Conservation (phyloP, 495 filamentous ascomycete genomes). For the Penicillium samsonianum region DNA sequence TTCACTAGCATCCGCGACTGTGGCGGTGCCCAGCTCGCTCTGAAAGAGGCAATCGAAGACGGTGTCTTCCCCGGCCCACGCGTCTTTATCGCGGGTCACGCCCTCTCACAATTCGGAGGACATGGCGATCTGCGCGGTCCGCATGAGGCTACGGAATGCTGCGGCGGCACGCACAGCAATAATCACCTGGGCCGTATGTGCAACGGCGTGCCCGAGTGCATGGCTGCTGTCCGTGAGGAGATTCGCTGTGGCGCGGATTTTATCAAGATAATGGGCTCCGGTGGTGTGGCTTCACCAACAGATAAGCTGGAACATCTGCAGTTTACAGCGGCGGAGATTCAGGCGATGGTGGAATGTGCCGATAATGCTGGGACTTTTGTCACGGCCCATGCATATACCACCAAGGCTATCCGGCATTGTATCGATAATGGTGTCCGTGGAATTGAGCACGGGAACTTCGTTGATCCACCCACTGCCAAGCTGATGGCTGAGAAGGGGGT, state of each 20-base stretch:
- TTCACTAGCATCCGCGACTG: constrained; percentile 57
- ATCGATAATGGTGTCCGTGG: constrained; percentile 56
- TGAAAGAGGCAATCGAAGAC: constrained; percentile 55
- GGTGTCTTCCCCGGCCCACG: constrained; percentile 50
- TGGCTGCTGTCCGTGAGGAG: constrained; percentile 52
- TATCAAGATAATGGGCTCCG: constrained; percentile 59
- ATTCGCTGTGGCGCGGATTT: constrained; percentile 55
- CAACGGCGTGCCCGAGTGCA: constrained; percentile 54
- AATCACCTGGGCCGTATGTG: constrained; percentile 41
- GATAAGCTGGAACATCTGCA: constrained; percentile 52
- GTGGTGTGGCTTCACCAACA: constrained; percentile 54
- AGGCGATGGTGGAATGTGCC: constrained; percentile 50
- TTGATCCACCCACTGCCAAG: constrained; percentile 51
- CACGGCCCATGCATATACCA: constrained; percentile 57
- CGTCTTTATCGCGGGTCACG: constrained; percentile 49
- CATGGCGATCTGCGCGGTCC: constrained; percentile 50
- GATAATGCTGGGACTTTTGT: constrained; percentile 52
- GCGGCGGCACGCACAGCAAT: constrained; percentile 37
- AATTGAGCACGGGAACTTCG: constrained; percentile 59
- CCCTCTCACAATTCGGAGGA: constrained; percentile 55
- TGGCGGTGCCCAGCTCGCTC: constrained; percentile 50
- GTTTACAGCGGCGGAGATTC: constrained; percentile 54
- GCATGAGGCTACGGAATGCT: constrained; percentile 43
- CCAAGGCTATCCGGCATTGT: constrained; percentile 51
- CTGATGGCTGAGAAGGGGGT: constrained; percentile 48